Conservation (phyloP, 1,284 basidiomycete species). For the Phellinidium pouzarii region DNA sequence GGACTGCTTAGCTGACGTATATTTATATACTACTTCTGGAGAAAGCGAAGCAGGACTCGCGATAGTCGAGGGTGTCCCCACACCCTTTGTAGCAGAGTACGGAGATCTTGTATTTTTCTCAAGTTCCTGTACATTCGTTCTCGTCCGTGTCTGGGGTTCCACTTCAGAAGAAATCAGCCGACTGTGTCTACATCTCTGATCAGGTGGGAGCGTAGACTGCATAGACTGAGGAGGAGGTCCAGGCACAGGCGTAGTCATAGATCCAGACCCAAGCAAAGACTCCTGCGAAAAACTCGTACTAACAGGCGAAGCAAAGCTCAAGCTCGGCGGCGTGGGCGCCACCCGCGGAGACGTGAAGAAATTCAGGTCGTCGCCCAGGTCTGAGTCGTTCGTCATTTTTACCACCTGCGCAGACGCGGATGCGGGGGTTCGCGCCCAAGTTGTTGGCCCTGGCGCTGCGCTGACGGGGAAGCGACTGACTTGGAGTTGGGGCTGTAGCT, state of each 20-base stretch:
- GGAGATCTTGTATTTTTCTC: too few species aligned
- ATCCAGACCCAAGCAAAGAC: constrained; percentile 3
- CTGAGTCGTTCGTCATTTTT: not conserved
- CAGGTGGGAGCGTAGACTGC: too few species aligned
- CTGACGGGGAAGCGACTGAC: not conserved
- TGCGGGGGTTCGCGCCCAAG: too few species aligned
- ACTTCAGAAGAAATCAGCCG: too few species aligned
- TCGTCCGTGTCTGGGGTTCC: not conserved
- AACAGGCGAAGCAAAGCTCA: constrained; percentile 9
- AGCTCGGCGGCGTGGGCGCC: constrained; percentile 17
- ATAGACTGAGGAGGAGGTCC: too few species aligned
- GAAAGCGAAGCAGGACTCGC: not conserved
- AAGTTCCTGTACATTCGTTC: too few species aligned
- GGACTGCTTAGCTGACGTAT: too few species aligned
- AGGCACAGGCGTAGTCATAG: not conserved
- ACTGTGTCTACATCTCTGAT: not conserved
- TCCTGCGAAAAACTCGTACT: constrained; percentile 7
- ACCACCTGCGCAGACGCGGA: constrained; percentile 6
- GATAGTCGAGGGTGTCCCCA: too few species aligned
- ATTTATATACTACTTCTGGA: too few species aligned
- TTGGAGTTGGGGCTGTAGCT: too few species aligned
- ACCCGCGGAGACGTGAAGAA: constrained; percentile 15
- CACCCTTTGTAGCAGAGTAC: too few species aligned
- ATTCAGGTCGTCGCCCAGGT: constrained; percentile 9
- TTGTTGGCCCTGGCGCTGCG: too few species aligned